Base-by-base conservation (phyloP, 768 basidiomycete genomes). In the Agaricus subrufescens region DNA sequence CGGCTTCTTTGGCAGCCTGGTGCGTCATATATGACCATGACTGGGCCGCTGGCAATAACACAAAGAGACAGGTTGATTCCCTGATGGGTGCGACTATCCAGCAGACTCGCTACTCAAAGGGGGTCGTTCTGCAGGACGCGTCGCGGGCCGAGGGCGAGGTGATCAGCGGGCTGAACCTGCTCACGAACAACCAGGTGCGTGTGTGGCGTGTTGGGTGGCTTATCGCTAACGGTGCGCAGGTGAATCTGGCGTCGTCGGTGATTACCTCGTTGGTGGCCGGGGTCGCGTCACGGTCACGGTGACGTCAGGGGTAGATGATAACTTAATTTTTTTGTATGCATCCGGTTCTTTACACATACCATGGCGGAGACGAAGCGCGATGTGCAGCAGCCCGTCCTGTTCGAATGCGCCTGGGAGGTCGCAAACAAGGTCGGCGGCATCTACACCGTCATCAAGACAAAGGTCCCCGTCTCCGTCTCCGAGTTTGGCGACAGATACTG, bases 371-470 rank as follows among this genome's bases (percentile, higher is more conserved):
- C 69, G 45, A 76, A 75, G 58, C 87, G 91, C 73, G 89, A 91
- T 71, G 83, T 91, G 49, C 84, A 83, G 66, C 82, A 86, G 62
- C 83, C 91, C 46, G 65, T 92, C 34, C 87, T 97, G 66, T 97
- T 97, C 67, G 94, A 97, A 68, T 92, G 89, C 69, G 94, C 94
- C 34, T 98, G 95, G 95, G 95, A 97, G 75, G 95, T 97, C 64
- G 94, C 89, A 34, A 97, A 98, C 83, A 98, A 97, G 73, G 95
- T 98, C 71, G 96, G 95, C 63, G 96, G 96, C 59, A 98, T 98
- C 73, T 98, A 98, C 81, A 98, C 96, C 61, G 96, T 99, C 75
- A 97, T 98, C 69, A 98, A 98, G 76, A 98, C 97, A 50, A 99
- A 99, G 69, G 94, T 97, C 55, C 97, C 97, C 53, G 93, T 99